Conservation (phyloP, 2,329 filamentous ascomycete genomes). For the Lomentospora prolificans region DNA sequence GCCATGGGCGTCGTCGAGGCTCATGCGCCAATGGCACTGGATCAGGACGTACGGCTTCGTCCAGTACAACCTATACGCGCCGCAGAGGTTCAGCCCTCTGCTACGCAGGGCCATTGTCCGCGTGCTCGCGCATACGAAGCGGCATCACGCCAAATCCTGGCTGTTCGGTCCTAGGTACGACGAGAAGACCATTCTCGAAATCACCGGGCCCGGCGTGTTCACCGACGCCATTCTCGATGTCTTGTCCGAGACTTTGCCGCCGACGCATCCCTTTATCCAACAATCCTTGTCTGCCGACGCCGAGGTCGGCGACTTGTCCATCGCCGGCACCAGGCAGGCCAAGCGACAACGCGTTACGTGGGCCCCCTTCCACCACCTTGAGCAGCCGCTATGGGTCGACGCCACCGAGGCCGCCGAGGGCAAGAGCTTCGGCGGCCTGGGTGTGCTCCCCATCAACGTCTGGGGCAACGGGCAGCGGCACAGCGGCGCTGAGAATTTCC, state of each 20-base stretch:
- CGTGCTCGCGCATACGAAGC: neutral
- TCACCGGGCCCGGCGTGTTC: neutral
- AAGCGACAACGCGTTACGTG: neutral
- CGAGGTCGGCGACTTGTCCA: neutral
- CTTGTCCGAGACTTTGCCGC: neutral
- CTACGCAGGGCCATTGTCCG: neutral
- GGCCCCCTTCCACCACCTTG: neutral
- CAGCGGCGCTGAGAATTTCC: neutral
- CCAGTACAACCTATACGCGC: slow-evolving; percentile 3
- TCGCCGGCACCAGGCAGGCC: neutral
- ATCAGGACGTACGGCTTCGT: neutral
- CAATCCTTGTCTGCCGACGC: neutral
- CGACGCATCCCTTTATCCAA: neutral
- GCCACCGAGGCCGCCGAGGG: neutral
- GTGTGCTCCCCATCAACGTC: neutral
- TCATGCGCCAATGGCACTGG: slow-evolving; percentile 2
- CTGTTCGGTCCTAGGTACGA: neutral
- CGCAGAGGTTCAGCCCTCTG: neutral
- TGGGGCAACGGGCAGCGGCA: slow-evolving; percentile 1
- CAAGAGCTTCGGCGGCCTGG: neutral
- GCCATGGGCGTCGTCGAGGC: neutral
- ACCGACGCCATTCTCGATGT: slow-evolving; percentile 2
- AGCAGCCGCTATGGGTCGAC: neutral
- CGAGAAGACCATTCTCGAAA: slow-evolving; percentile 1
- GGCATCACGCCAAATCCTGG: neutral